Conservation (phyloP, 176 grass and related monocot genomes). For the Dactylis glomerata region DNA sequence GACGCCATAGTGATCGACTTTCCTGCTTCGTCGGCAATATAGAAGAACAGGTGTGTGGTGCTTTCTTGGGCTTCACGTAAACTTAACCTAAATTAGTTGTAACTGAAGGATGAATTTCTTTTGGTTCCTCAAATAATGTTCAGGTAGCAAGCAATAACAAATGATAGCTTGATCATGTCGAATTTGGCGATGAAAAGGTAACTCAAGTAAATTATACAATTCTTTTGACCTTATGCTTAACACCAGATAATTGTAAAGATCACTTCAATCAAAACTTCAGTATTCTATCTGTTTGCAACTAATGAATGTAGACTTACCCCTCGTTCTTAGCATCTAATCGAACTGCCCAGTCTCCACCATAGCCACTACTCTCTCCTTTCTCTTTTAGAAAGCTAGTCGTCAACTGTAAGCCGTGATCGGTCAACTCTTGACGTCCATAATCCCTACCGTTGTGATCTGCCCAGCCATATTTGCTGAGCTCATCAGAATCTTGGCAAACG, state of each 20-base stretch:
- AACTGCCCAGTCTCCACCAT: conserved; percentile 92
- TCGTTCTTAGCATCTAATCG: conserved; percentile 51
- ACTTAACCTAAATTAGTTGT: conserved; percentile 47
- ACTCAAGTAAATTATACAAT: not conserved
- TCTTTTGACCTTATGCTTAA: not conserved
- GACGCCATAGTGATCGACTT: conserved; percentile 58
- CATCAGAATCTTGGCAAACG: conserved; percentile 96
- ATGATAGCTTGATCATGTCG: not conserved
- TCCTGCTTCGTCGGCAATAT: conserved; percentile 78
- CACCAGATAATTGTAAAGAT: not conserved
- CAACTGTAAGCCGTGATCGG: conserved; percentile 70
- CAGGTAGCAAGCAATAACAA: not conserved
- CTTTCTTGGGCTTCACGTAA: conserved; percentile 56
- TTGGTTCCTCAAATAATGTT: conserved; percentile 25
- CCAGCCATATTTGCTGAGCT: conserved; percentile 85
- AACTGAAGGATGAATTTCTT: conserved; percentile 19
- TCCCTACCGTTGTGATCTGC: conserved; percentile 83
- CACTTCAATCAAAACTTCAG: not conserved
- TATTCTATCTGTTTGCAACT: conserved; percentile 4
- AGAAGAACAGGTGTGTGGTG: conserved; percentile 79
- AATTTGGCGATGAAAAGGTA: conserved; percentile 19
- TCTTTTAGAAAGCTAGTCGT: conserved; percentile 91
- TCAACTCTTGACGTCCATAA: conserved; percentile 76
- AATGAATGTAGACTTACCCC: conserved; percentile 43
- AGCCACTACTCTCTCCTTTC: conserved; percentile 74